Evolutionary conservation across 768 basidiomycete genomes (phyloP).

Genomic region (Lactarius deliciosus): DNA sequence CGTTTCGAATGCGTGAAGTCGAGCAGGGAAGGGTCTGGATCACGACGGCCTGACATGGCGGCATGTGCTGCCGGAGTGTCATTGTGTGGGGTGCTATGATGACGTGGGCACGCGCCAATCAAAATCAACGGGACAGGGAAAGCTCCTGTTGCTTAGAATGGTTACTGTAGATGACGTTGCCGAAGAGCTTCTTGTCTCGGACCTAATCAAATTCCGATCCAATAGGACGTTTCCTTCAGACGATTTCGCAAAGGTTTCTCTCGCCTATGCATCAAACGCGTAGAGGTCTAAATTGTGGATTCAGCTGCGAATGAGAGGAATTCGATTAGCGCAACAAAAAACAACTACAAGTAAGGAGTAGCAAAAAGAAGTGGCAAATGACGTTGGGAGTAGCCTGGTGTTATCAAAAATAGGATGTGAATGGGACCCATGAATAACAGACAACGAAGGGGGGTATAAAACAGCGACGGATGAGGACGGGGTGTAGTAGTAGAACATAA

Average conservation of each 20-base stretch:
- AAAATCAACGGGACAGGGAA: neutral
- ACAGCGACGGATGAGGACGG: neutral
- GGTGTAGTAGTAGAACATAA: neutral
- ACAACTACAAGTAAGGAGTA: neutral
- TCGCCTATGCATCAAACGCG: neutral
- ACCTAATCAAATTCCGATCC: neutral
- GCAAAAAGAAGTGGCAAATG: neutral
- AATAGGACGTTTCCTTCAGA: neutral
- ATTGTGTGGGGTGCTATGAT: neutral
- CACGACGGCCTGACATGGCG: neutral
- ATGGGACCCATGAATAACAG: neutral
- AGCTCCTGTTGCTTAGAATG: neutral
- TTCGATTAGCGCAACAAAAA: constrained; percentile 1
- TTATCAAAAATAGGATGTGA: neutral
- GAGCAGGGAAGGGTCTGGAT: neutral
- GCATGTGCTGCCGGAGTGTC: no score
- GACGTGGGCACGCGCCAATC: neutral
- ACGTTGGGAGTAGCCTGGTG: neutral
- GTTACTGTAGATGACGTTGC: neutral
- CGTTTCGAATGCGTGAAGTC: no score
- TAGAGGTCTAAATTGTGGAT: neutral
- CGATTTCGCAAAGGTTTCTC: neutral
- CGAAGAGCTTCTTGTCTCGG: neutral
- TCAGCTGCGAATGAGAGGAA: neutral
- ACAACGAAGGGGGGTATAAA: neutral